phyloP scores from a whole-genome alignment of 2,329 filamentous ascomycete genomes.

The Talaromyces sp. region DNA sequence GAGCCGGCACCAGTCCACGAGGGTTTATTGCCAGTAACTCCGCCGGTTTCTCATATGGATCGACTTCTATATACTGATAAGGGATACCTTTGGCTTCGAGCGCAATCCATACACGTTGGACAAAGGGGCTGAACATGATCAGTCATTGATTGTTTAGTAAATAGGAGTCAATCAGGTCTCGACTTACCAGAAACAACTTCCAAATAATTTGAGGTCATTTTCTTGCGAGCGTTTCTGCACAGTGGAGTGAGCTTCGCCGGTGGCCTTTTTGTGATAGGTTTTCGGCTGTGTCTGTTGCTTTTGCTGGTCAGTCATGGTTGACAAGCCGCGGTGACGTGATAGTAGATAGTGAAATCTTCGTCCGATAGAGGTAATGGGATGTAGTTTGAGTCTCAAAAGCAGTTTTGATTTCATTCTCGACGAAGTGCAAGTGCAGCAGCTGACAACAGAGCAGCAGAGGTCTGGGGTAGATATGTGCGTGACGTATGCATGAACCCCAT shows the following conservation, averaged over 20 bases:
- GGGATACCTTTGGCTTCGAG: constrained; percentile 72
- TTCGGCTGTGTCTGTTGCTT: constrained; percentile 52
- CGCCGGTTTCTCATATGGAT: constrained; percentile 67
- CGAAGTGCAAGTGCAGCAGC: not conserved
- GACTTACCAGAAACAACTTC: constrained; percentile 75
- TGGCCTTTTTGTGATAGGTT: constrained; percentile 67
- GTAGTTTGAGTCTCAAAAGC: not conserved
- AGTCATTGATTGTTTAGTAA: constrained; percentile 16
- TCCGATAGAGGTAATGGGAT: not conserved
- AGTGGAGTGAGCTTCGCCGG: constrained; percentile 66
- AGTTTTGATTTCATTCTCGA: not conserved
- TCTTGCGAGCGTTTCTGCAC: constrained; percentile 68
- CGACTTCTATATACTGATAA: constrained; percentile 84
- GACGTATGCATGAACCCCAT: constrained; percentile 12
- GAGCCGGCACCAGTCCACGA: constrained; percentile 69
- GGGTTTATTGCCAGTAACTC: constrained; percentile 72
- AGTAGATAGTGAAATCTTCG: not conserved
- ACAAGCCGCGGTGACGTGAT: not conserved
- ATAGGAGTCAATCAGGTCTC: constrained; percentile 6
- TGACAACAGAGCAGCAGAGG: not conserved
- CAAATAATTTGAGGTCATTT: constrained; percentile 70
- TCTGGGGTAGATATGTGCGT: not conserved
- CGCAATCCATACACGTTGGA: constrained; percentile 85
- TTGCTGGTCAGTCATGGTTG: constrained; percentile 44
- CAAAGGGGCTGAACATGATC: constrained; percentile 63